Base-by-base conservation (phyloP, 2,329 filamentous ascomycete genomes). In the Colletotrichum trifolii region DNA sequence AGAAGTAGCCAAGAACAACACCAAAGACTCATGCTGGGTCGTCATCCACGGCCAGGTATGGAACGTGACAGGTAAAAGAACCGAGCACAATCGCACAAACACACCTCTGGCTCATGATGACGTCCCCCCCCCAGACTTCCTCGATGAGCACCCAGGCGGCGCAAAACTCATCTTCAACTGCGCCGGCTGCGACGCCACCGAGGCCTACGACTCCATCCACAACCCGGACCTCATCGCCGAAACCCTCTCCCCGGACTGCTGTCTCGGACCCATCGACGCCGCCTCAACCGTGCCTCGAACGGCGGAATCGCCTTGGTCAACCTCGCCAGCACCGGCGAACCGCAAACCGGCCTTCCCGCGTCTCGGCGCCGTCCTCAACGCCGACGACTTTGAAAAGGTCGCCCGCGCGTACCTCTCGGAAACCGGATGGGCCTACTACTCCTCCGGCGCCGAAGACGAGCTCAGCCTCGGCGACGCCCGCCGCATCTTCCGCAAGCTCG, bases 401-500 rank as follows among this genome's bases (percentile, higher is more conserved):
- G 77, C 77, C 3, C 62, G 75, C 48, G 63, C 63, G 11, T 68
- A 73, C 39, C 67, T 78, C 3, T 60, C 72, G 15, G 36, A 39
- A 8, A 58, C 52, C 6, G 55, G 60, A 42, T 67, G 64, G 64
- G 64, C 91, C 52, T 97, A 97, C 79, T 97, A 97, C 80, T 94
- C 86, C 78, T 96, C 92, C 1, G 92, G 91, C 1, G 83, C 85
- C 59, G 93, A 97, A 75, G 93, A 97, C 76, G 82, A 92, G 42
- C 76, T 86, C 69, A 90, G 90, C 68, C 96, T 96, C 75, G 76
- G 76, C 15, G 85, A 90, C 76, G 96, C 96, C 80, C 91, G 89
- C 71, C 77, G 82, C 34, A 90, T 91, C 34, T 97, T 93, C 77
- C 85, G 85, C 40, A 85, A 87, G 64, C 94, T 97, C 70, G 52